Percentiles rank a stretch among this genome's conserved stretches.
phyloP scores from a whole-genome alignment of 78 protist species.

The Dictyostelium firmibasis region DNA sequence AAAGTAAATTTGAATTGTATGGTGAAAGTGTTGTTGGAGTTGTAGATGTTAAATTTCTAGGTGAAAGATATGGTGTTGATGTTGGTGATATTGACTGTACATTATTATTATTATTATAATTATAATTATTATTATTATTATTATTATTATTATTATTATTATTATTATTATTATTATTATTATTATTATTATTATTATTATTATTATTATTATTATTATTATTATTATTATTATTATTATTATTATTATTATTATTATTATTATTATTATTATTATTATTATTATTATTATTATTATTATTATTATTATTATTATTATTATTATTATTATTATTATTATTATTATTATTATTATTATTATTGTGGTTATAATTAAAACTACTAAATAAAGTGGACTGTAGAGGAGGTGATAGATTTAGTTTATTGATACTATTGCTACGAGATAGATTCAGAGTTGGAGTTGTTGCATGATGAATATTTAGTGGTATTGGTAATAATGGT shows the following conservation, averaged over 20 bases:
- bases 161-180: background rate
- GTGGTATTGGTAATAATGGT: background rate
- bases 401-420: background rate
- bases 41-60: background rate
- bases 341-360: background rate
- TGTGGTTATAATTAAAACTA: background rate
- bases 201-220: no score
- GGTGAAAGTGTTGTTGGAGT: background rate
- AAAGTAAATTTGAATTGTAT: background rate
- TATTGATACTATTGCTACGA: background rate
- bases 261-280: background rate
- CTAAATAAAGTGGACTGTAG: background rate
- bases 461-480: background rate
- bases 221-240: background rate
- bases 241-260: background rate
- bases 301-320: no score
- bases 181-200: no score
- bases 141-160: background rate
- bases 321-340: no score
- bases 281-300: background rate
- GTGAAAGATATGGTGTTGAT: constrained; percentile 1
- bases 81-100: background rate
- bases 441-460: background rate
- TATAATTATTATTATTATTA: background rate
- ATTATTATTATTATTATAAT: background rate